phyloP scores from a whole-genome alignment of 2,329 filamentous ascomycete genomes.

The Hypoxylon rubiginosum region DNA sequence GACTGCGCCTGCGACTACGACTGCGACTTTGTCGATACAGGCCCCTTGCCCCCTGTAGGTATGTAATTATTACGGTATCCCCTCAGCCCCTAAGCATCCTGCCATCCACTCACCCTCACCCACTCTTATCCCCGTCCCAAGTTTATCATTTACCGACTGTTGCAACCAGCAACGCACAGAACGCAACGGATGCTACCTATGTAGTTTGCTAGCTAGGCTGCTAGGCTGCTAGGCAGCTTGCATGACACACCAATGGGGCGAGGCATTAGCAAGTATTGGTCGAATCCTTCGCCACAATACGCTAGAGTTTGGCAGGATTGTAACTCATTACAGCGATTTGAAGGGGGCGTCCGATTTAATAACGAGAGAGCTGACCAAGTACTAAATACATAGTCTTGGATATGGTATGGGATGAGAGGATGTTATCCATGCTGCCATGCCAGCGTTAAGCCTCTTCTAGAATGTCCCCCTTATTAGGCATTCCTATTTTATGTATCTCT shows the following conservation, averaged over 20 bases:
- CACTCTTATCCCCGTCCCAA: conserved; percentile 11
- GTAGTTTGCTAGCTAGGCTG: no score
- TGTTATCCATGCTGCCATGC: conserved; percentile 10
- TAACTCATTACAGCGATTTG: conserved; percentile 21
- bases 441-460: conserved; percentile 10
- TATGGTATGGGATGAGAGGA: neutral
- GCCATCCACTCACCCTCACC: no score
- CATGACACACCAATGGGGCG: conserved; percentile 29
- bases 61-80: no score
- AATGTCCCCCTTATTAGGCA: neutral
- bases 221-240: conserved; percentile 2
- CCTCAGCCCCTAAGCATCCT: no score
- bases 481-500: conserved; percentile 9
- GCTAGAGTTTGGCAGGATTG: conserved; percentile 18
- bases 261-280: conserved; percentile 18
- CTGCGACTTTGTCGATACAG: conserved; percentile 3
- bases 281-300: conserved; percentile 19
- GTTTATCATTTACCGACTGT: conserved; percentile 15
- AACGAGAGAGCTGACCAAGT: conserved; percentile 13
- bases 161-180: no score
- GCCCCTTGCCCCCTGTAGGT: conserved; percentile 1
- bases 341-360: conserved; percentile 6
- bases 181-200: no score
- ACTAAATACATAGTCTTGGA: conserved; percentile 16
- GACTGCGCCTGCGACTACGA: conserved; percentile 6